phyloP scores from a whole-genome alignment of 768 basidiomycete genomes.

The Leccinum longicurvipes region DNA sequence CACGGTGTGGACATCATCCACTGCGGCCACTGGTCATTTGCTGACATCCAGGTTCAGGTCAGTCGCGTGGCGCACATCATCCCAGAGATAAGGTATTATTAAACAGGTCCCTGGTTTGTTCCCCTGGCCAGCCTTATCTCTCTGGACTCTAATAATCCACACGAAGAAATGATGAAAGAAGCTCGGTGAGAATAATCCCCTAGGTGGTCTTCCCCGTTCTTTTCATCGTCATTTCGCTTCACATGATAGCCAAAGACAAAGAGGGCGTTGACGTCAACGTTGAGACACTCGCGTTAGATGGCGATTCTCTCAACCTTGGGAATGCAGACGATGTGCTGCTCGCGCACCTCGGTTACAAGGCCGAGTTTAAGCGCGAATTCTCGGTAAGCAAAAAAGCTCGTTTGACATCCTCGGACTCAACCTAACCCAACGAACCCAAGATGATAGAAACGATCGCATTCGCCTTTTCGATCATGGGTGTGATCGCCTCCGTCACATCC shows the following conservation, averaged over 20 bases:
- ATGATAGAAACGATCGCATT: slow-evolving; percentile 63
- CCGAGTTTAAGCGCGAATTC: slow-evolving; percentile 73
- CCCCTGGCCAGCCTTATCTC: neutral
- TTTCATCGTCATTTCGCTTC: neutral
- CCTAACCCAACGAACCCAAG: slow-evolving; percentile 15
- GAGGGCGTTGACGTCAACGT: slow-evolving; percentile 10
- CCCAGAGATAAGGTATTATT: neutral
- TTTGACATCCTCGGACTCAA: neutral
- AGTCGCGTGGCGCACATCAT: neutral
- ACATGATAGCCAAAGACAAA: slow-evolving; percentile 21
- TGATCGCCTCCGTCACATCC: slow-evolving; percentile 65
- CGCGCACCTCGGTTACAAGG: slow-evolving; percentile 66
- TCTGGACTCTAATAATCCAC: neutral
- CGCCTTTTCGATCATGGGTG: slow-evolving; percentile 70
- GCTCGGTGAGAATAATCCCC: neutral
- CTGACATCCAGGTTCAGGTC: neutral
- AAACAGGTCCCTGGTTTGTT: neutral
- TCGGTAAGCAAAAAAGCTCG: slow-evolving; percentile 42
- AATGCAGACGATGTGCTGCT: slow-evolving; percentile 56
- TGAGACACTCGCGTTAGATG: slow-evolving; percentile 9
- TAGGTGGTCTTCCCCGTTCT: neutral
- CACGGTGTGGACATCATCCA: too few relatives aligned
- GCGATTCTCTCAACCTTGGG: slow-evolving; percentile 18
- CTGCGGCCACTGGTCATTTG: too few relatives aligned
- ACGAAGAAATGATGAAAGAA: neutral